Percentiles rank a stretch among this genome's conserved stretches.
phyloP scores from a whole-genome alignment of 2,329 filamentous ascomycete genomes.

The Acephala macrosclerotiorum region DNA sequence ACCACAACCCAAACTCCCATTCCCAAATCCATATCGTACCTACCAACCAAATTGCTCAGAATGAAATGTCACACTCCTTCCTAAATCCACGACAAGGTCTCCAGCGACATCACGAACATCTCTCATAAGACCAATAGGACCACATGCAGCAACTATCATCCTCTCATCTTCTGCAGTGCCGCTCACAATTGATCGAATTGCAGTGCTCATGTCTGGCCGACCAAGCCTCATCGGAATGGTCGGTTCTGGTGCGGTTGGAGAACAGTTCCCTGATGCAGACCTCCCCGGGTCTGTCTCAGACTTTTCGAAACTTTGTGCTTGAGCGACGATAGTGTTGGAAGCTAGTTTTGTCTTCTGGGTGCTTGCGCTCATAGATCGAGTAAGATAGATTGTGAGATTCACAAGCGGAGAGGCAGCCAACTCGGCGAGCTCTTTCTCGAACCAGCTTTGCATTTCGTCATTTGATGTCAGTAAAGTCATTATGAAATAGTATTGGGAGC shows the following conservation, averaged over 20 bases:
- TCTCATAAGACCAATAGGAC: conserved; percentile 53
- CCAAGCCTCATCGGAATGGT: not conserved
- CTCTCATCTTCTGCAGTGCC: conserved; percentile 46
- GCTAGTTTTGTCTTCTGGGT: not conserved
- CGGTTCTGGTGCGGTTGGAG: conserved; percentile 9
- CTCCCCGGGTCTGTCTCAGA: not conserved
- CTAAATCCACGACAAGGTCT: conserved; percentile 50
- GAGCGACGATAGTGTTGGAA: not conserved
- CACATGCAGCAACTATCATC: conserved; percentile 56
- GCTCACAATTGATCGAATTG: conserved; percentile 32
- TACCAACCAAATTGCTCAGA: conserved; percentile 47
- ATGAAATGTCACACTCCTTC: conserved; percentile 57
- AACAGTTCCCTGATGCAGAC: conserved; percentile 45
- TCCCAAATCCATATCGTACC: not conserved
- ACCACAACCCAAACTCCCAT: not conserved
- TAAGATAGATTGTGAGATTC: conserved; percentile 2
- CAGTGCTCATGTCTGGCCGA: not conserved
- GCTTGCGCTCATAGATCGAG: not conserved
- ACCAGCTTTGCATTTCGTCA: conserved; percentile 39
- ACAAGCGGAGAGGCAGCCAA: conserved; percentile 26
- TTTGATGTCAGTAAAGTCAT: conserved; percentile 36
- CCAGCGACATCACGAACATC: conserved; percentile 53
- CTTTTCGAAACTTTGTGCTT: not conserved
- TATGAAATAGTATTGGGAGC: not conserved
- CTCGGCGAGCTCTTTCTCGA: conserved; percentile 37